Conservation (phyloP, 2,329 filamentous ascomycete species). For the Fusarium siculi region DNA sequence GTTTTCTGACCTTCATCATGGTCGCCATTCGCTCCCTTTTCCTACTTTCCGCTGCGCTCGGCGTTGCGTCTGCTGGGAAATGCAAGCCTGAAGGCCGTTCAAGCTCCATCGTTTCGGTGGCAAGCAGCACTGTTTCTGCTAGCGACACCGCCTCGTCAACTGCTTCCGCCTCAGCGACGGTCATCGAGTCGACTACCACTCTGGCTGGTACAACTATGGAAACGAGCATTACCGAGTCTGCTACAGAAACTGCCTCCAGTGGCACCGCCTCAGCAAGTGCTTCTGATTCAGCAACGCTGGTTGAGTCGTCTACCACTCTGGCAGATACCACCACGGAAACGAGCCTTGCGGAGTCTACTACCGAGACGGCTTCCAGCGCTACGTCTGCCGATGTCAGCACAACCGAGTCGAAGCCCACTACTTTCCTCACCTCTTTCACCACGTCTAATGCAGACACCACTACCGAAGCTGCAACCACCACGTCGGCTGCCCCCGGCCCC, state of each 20-base stretch:
- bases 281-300: no score
- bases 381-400: neutral
- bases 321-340: neutral
- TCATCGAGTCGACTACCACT: neutral
- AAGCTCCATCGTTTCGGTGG: accelerated
- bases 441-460: neutral
- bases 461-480: neutral
- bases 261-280: neutral
- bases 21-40: neutral
- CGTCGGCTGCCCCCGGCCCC: accelerated
- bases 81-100: neutral
- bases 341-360: neutral
- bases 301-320: neutral
- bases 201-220: accelerated
- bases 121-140: neutral
- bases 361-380: neutral
- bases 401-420: neutral
- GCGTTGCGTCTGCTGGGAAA: neutral
- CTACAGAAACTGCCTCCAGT: neutral
- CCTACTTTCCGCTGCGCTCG: accelerated
- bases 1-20: neutral
- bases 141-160: neutral
- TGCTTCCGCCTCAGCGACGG: neutral
- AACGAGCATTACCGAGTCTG: neutral
- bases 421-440: neutral